phyloP scores from a whole-genome alignment of 768 basidiomycete species.

The Hysterangium stoloniferum region DNA sequence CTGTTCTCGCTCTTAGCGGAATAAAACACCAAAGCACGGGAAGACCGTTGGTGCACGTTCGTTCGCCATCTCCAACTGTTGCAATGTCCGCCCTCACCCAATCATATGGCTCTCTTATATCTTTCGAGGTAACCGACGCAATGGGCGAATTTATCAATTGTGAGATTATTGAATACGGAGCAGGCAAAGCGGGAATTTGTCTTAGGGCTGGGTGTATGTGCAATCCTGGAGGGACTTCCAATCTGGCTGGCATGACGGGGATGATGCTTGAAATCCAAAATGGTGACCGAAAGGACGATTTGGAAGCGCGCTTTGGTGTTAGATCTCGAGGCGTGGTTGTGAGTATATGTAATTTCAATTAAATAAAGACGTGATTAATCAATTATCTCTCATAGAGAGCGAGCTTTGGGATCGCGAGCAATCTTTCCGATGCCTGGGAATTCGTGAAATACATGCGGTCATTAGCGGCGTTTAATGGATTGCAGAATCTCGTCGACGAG shows the following conservation, averaged over 20 bases:
- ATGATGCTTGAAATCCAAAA: conserved; percentile 55
- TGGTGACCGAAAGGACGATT: conserved; percentile 53
- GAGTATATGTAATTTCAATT: not conserved
- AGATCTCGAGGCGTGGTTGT: conserved; percentile 51
- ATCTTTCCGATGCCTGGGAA: conserved; percentile 59
- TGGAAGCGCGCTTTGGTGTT: conserved; percentile 51
- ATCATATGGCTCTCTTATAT: conserved; percentile 41
- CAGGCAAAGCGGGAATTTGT: conserved; percentile 56
- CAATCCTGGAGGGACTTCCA: conserved; percentile 76
- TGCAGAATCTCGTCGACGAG: not conserved
- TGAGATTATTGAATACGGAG: conserved; percentile 59
- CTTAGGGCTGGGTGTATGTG: conserved; percentile 84
- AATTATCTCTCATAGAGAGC: conserved; percentile 10
- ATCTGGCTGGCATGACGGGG: conserved; percentile 56
- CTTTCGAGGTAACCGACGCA: conserved; percentile 32
- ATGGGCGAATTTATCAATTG: conserved; percentile 54
- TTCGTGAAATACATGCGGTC: conserved; percentile 23
- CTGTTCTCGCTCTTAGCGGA: conserved; percentile 45
- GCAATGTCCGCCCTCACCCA: conserved; percentile 58
- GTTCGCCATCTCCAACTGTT: conserved; percentile 52
- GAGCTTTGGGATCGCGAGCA: conserved; percentile 72
- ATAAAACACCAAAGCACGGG: conserved; percentile 57
- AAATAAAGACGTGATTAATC: not conserved
- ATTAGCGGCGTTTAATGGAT: not conserved
- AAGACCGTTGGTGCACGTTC: conserved; percentile 55